phyloP scores from a whole-genome alignment of 2,329 filamentous ascomycete genomes.

The Amylocarpus encephaloides region DNA sequence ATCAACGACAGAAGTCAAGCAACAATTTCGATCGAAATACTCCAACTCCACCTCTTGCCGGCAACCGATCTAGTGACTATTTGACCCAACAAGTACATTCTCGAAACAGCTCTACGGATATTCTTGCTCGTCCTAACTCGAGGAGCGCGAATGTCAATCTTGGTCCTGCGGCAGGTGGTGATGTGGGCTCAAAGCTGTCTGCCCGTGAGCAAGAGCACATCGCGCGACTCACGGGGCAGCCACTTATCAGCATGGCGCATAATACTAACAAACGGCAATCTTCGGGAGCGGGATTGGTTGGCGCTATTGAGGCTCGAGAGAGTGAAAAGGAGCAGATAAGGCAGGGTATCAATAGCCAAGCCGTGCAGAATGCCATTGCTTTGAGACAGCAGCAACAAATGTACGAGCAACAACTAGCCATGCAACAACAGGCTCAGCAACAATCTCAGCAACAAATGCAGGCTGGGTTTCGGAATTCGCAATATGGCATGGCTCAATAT shows the following conservation, averaged over 20 bases:
- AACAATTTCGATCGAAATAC: constrained; percentile 39
- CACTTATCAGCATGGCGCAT: constrained; percentile 57
- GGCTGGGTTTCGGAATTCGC: constrained; percentile 16
- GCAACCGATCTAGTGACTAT: constrained; percentile 35
- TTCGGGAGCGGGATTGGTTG: constrained; percentile 62
- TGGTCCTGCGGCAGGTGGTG: constrained; percentile 31
- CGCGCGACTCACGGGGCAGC: constrained; percentile 72
- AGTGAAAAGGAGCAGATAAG: constrained; percentile 68
- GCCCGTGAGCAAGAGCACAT: constrained; percentile 85
- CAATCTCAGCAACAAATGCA: constrained; percentile 1
- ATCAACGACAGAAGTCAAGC: constrained; percentile 52
- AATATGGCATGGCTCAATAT: constrained; percentile 23
- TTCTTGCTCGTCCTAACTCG: constrained; percentile 49
- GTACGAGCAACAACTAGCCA: constrained; percentile 23
- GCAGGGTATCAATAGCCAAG: constrained; percentile 60
- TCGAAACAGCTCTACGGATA: constrained; percentile 41
- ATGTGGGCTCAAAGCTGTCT: constrained; percentile 59
- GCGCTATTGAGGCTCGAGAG: constrained; percentile 73
- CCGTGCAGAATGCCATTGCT: constrained; percentile 66
- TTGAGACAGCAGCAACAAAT: constrained; percentile 53
- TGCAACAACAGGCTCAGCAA: constrained; percentile 3
- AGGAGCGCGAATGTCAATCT: constrained; percentile 45
- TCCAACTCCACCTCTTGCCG: constrained; percentile 35
- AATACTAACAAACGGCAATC: constrained; percentile 31
- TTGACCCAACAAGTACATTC: constrained; percentile 32